Evolutionary conservation across 2,329 filamentous ascomycete species (phyloP).

Genomic region (Malbranchea zuffiana): DNA sequence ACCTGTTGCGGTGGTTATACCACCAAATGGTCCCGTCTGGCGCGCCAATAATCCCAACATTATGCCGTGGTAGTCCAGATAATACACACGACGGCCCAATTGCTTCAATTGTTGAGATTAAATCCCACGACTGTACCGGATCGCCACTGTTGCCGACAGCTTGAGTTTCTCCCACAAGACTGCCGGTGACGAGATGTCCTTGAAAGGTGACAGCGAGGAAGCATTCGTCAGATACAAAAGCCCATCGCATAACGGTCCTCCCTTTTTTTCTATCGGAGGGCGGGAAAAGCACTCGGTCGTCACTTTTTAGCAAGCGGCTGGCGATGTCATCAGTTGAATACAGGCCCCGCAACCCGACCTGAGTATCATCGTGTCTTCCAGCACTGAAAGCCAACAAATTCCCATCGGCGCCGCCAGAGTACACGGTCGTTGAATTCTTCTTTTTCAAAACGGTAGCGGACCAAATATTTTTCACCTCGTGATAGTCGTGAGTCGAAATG

Average conservation of each 20-base stretch:
- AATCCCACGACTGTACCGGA: conserved; percentile 20
- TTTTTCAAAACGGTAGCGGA: conserved; percentile 39
- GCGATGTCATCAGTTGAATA: conserved; percentile 10
- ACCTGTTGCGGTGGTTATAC: conserved; percentile 25
- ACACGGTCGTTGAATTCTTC: conserved; percentile 31
- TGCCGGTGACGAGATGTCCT: conserved; percentile 26
- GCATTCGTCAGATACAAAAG: conserved; percentile 25
- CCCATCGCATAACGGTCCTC: conserved; percentile 22
- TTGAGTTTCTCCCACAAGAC: conserved; percentile 24
- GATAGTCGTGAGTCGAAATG: conserved; percentile 49
- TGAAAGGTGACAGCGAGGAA: conserved; percentile 24
- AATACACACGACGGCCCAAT: conserved; percentile 24
- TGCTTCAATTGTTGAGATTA: conserved; percentile 21
- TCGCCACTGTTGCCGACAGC: conserved; percentile 3
- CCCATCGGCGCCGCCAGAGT: conserved; percentile 79
- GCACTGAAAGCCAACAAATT: conserved; percentile 34
- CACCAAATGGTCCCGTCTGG: conserved; percentile 25
- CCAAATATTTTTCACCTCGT: conserved; percentile 89
- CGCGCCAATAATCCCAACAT: conserved; percentile 28
- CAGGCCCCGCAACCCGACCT: background rate
- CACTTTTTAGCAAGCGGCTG: background rate
- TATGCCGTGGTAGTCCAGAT: conserved; percentile 20
- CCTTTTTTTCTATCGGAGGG: conserved; percentile 8
- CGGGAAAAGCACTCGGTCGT: too few relatives aligned
- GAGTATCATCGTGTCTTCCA: conserved; percentile 12